phyloP scores from a whole-genome alignment of 345 rosid genomes.

The Acer yangbiense region DNA sequence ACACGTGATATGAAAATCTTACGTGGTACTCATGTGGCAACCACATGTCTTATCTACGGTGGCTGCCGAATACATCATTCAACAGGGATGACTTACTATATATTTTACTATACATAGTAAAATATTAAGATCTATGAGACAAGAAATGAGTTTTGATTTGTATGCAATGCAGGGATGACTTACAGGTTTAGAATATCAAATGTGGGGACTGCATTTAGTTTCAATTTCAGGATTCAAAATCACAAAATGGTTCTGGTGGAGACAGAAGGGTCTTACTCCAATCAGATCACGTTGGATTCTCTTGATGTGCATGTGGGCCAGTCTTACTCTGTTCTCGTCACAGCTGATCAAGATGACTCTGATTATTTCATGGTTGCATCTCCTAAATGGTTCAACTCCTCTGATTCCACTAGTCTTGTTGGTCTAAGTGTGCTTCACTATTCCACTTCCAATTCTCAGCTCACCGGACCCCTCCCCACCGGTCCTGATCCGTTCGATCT shows the following conservation, averaged over 20 bases:
- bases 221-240: conserved; percentile 47
- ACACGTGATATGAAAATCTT: no score
- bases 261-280: conserved; percentile 54
- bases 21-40: no score
- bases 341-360: conserved; percentile 38
- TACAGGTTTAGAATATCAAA: conserved; percentile 53
- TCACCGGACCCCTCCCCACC: conserved; percentile 30
- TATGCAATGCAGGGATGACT: conserved; percentile 33
- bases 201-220: conserved; percentile 33
- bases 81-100: no score
- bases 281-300: conserved; percentile 35
- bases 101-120: background rate
- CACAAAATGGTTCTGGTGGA: conserved; percentile 49
- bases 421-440: conserved; percentile 49
- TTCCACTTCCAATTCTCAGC: conserved; percentile 25
- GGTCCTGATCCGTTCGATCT: conserved; percentile 49
- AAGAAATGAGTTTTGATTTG: background rate
- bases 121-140: background rate
- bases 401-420: conserved; percentile 16
- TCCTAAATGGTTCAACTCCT: conserved; percentile 29
- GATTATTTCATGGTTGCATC: conserved; percentile 47
- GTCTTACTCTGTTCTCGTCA: conserved; percentile 48
- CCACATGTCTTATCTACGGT: no score
- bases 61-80: no score
- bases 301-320: conserved; percentile 53